A percentile compares a stretch with the other conserved stretches of the same genome.
Evolutionary conservation across 1,284 basidiomycete species (phyloP).

Genomic region (Pyrrhoderma noxium): DNA sequence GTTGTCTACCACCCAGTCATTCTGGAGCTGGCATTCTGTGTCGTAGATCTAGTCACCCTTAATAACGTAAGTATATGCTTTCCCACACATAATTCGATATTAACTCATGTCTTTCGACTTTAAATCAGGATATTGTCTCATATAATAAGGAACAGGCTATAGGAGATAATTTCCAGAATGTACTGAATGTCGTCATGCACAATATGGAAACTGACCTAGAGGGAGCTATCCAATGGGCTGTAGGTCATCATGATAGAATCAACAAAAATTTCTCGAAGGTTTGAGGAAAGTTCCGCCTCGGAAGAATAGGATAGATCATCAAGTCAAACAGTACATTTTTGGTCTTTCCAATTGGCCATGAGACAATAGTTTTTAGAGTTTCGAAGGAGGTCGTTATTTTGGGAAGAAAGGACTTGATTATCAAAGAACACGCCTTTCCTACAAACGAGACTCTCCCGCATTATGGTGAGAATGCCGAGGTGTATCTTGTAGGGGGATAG

Average conservation of each 20-base stretch:
- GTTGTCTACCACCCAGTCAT: constrained; percentile 49
- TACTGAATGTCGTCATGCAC: constrained; percentile 51
- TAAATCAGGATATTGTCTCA: constrained; percentile 48
- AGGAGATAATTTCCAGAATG: constrained; percentile 47
- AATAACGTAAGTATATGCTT: constrained; percentile 39
- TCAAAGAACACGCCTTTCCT: constrained; percentile 13
- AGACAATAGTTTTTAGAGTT: constrained; percentile 36
- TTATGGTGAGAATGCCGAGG: too few relatives aligned
- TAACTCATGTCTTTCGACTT: too few relatives aligned
- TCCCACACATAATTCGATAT: too few relatives aligned
- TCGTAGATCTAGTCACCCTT: constrained; percentile 55
- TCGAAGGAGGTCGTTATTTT: constrained; percentile 37
- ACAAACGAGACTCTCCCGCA: too few relatives aligned
- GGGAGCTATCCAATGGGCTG: constrained; percentile 47
- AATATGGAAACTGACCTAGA: constrained; percentile 42
- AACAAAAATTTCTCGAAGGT: neutral
- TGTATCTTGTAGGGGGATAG: too few relatives aligned
- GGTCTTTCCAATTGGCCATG: constrained; percentile 35
- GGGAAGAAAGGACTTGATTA: constrained; percentile 30
- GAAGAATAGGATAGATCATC: constrained; percentile 22
- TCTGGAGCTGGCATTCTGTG: constrained; percentile 40
- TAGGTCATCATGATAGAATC: constrained; percentile 37
- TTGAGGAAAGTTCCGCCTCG: constrained; percentile 23
- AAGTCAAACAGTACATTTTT: constrained; percentile 30
- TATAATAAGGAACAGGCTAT: constrained; percentile 56